Conservation (phyloP, 805 yeast species). For the Saturnispora kantuleensis region DNA sequence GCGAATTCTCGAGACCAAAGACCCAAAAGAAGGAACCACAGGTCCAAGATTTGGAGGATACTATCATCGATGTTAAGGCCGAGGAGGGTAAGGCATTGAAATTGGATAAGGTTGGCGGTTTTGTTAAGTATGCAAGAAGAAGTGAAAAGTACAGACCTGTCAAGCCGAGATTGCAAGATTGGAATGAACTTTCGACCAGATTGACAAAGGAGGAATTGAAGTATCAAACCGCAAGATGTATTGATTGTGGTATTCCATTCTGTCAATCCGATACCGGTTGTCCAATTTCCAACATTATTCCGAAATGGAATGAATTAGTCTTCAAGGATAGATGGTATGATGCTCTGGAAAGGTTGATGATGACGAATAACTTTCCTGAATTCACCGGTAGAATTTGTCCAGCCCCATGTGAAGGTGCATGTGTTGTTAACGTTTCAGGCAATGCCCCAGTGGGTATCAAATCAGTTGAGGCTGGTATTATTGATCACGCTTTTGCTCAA, state of each 20-base stretch:
- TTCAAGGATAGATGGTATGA: conserved; percentile 92
- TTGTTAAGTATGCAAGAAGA: conserved; percentile 87
- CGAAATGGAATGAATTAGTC: conserved; percentile 95
- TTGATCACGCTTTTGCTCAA: conserved; percentile 90
- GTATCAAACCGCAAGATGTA: conserved; percentile 93
- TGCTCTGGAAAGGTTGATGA: conserved; percentile 81
- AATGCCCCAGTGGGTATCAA: conserved; percentile 95
- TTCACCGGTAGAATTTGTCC: conserved; percentile 98
- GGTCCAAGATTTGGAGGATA: conserved; percentile 82
- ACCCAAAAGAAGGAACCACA: conserved; percentile 55
- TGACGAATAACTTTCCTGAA: conserved; percentile 98
- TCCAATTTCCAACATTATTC: conserved; percentile 94
- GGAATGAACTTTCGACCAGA: conserved; percentile 83
- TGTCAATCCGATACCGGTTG: conserved; percentile 98
- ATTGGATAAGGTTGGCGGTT: conserved; percentile 78
- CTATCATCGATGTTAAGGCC: conserved; percentile 58
- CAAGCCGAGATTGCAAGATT: conserved; percentile 69
- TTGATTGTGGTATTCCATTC: conserved; percentile 99
- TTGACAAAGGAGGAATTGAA: conserved; percentile 78
- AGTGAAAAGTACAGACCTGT: conserved; percentile 79
- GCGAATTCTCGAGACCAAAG: conserved; percentile 63
- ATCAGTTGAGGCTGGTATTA: conserved; percentile 90
- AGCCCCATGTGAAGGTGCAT: conserved; percentile 98
- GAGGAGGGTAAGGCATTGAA: conserved; percentile 55
- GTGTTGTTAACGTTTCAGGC: conserved; percentile 75